Base-by-base conservation (phyloP, 2,329 filamentous ascomycete species). In the Pseudogymnoascus sp. region DNA sequence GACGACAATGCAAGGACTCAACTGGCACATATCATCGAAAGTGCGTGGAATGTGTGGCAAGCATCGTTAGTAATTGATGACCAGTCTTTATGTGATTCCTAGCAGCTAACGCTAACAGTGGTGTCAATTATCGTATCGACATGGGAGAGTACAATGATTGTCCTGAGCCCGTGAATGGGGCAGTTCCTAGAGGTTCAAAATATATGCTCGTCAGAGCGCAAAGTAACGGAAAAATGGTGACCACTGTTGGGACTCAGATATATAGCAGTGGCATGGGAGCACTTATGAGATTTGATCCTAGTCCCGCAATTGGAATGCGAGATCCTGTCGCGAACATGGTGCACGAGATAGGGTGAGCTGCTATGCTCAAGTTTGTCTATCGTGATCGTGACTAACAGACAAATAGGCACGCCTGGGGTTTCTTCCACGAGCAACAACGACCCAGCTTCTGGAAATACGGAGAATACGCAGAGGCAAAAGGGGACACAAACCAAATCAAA, bases 361-460 rank as follows among this genome's bases (percentile, higher is more conserved):
- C 7, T n/a, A 31, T 4, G 13, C 19, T 31, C 21, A 36, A 6
- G 16, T 36, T 37, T 36, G 19, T 8, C 10, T 11, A 23, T 8
- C n/a, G 7, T 25, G 14, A 16, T 31, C 8, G 28, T 31, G 28
- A 31, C 61, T 62, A 19, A 62, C 31, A 7, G 16, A 31, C 21
- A 3, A 48, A 51, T 31, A 62, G 61, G 3, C 61, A 62, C 10
- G 61, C 61, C 11, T 62, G 61, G 61, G 61, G 61, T 10, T 62
- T 62, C 61, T 62, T 31, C 21, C 62, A 63, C 6, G 62, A 63
- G 34, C 62, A 63, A 3, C 62, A 63, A 25, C 43, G 62, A 60
- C n/a, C 45, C 6, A 37, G 3, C 39, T 63, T 54, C 10, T 63
- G 62, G 62, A 36, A 45, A 25, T 1, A 11, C 5, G 62, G 62